Base-by-base conservation (phyloP, 2,329 filamentous ascomycete species). In the Lachnellula occidentalis region DNA sequence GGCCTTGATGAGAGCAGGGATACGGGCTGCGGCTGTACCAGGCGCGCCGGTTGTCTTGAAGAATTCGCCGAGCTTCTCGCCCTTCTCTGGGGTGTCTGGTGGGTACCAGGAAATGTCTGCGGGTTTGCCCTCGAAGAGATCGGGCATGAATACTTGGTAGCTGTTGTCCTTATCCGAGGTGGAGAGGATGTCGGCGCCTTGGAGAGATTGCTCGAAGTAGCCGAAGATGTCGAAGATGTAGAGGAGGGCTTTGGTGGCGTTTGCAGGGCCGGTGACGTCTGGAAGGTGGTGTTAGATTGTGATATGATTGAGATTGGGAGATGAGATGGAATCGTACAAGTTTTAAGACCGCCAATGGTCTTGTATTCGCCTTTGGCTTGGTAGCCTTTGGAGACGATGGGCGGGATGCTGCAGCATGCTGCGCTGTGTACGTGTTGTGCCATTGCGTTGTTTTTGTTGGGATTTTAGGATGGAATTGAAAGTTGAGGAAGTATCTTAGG, bases 61-160 rank as follows among this genome's bases (percentile, higher is more conserved):
- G 72, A 87, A 88, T 4, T 69, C 72, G 27, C 74, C 74, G 3
- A 88, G 73, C 24, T 74, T 75, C 69, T 80, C 74, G 67, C 81
- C 71, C 72, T 88, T 86, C 63, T 88, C 83, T 5, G 80, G 73
- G 5, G 72, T 87, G 19, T 72, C 70, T 22, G 85, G 80, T 2
- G 86, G 86, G 68, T 82, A 82, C 73, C 78, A 78, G 22, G 64
- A 54, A 80, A 78, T 57, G 77, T 82, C 36, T 49, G 31, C 69
- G 42, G 64, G 62, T 4, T 64, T 61, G 69, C 89, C 91, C 57
- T 88, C 80, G 76, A 96, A 95, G 79, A 89, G 92, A 74, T 96
- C 92, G 27, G 92, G 92, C 60, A 96, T 92, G 73, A 92, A 91
- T 62, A 96, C 88, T 63, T 84, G 85, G 76, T 95, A 94, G 67